A percentile compares a stretch with the other conserved stretches of the same genome.
phyloP scores from a whole-genome alignment of 2,329 filamentous ascomycete genomes.

The Arthroderma sp. region DNA sequence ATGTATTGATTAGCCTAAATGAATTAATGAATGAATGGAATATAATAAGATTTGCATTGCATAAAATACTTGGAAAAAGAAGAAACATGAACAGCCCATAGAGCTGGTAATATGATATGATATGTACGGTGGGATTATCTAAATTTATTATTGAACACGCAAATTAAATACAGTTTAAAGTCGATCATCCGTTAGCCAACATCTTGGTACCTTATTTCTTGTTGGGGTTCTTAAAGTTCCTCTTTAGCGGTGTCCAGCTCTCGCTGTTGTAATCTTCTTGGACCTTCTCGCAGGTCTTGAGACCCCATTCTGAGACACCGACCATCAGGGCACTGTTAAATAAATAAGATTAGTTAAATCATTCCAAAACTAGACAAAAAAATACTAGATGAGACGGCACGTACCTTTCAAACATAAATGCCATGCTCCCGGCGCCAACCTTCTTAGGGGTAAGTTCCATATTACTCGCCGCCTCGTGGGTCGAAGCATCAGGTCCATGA shows the following conservation, averaged over 20 bases:
- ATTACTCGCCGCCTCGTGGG: constrained; percentile 43
- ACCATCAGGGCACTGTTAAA: constrained; percentile 47
- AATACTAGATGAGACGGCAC: background rate
- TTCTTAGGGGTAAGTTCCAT: constrained; percentile 42
- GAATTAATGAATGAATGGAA: too few relatives aligned
- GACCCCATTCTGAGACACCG: constrained; percentile 58
- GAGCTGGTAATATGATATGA: too few relatives aligned
- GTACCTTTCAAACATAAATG: constrained; percentile 51
- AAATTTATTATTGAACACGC: background rate
- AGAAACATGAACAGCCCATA: too few relatives aligned
- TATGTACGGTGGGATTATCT: background rate
- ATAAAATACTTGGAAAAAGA: too few relatives aligned
- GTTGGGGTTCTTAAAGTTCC: constrained; percentile 46
- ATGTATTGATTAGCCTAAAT: background rate
- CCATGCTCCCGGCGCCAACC: constrained; percentile 47
- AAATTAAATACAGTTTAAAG: too few relatives aligned
- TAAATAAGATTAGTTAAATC: background rate
- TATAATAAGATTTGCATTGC: too few relatives aligned
- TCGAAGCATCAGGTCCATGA: constrained; percentile 46
- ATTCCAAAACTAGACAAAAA: background rate
- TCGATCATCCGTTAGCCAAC: background rate
- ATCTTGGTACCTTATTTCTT: constrained; percentile 16
- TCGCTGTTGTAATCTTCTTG: constrained; percentile 65
- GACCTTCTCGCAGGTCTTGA: constrained; percentile 56
- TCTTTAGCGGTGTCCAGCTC: constrained; percentile 60